phyloP scores from a whole-genome alignment of 352 stramenopile species.

The Pelagophyceae sp. region DNA sequence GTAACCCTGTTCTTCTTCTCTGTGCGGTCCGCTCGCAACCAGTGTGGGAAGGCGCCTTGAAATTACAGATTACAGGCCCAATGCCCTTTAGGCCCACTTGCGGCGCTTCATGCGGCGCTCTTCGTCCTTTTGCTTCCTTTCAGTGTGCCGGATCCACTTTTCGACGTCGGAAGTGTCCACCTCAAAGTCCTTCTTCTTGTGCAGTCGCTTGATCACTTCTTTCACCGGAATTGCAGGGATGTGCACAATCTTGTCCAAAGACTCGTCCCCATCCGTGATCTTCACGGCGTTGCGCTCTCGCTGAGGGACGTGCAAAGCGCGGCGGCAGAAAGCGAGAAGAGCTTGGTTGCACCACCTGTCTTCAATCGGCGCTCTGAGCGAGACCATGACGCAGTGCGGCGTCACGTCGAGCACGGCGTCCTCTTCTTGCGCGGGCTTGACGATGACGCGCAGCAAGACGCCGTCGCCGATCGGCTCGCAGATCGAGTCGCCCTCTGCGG shows the following conservation, averaged over 20 bases:
- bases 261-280: conserved; percentile 15
- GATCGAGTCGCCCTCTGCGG: conserved; percentile 10
- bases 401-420: conserved; percentile 9
- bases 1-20: not conserved
- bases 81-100: conserved; percentile 16
- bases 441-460: conserved; percentile 11
- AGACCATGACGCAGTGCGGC: not conserved
- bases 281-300: conserved; percentile 16
- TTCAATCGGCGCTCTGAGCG: conserved; percentile 2
- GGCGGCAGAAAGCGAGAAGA: conserved; percentile 2
- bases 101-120: conserved; percentile 19
- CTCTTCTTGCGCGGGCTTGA: conserved; percentile 5
- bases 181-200: conserved; percentile 22
- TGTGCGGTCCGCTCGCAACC: not conserved
- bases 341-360: conserved; percentile 18
- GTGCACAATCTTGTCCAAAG: conserved; percentile 18
- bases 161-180: conserved; percentile 20
- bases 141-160: conserved; percentile 16
- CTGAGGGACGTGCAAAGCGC: conserved; percentile 12
- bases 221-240: conserved; percentile 7
- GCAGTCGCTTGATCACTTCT: conserved; percentile 19
- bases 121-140: conserved; percentile 19
- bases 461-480: conserved; percentile 19
- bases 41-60: no score
- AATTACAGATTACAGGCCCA: no score